These are phyloP conservation scores for Vitis hybrid DNA, from an alignment of 177 flowering plant species.

Conservation along the genomic window DNA sequence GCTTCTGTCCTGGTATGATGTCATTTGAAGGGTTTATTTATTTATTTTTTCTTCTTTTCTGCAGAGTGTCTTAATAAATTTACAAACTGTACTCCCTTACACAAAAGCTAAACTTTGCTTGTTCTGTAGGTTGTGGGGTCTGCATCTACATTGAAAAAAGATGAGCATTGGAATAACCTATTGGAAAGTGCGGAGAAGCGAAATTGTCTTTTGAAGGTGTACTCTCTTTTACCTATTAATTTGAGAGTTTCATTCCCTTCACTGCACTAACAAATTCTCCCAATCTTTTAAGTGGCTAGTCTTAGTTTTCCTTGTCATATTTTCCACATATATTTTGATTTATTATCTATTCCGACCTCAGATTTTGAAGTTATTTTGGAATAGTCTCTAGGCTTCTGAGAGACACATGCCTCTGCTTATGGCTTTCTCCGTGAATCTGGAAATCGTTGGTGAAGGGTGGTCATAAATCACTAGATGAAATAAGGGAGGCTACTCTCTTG, in stretches of 20 bases:
- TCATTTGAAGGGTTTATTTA: neutral
- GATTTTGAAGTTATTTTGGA: neutral
- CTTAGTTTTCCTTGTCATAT: too few species aligned
- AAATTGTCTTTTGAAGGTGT: constrained; percentile 57
- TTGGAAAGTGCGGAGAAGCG: constrained; percentile 65
- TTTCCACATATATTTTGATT: too few species aligned
- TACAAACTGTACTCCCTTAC: neutral
- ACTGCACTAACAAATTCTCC: neutral
- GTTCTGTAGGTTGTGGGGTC: constrained; percentile 74
- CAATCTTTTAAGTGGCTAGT: neutral
- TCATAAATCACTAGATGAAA: too few species aligned
- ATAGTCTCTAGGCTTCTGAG: too few species aligned
- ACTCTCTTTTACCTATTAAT: neutral
- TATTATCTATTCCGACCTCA: neutral
- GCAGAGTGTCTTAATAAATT: neutral
- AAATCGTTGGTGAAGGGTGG: too few species aligned
- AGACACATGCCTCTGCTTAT: too few species aligned
- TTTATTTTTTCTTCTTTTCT: neutral
- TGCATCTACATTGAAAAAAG: constrained; percentile 64
- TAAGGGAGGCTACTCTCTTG: too few species aligned
- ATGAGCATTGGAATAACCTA: constrained; percentile 76
- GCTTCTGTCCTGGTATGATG: constrained; percentile 74
- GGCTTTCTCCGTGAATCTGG: too few species aligned
- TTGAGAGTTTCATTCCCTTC: neutral
- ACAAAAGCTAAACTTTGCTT: neutral